Evolutionary conservation across 441 rosid genomes (phyloP).

Genomic region (Erysimum pusillum): DNA sequence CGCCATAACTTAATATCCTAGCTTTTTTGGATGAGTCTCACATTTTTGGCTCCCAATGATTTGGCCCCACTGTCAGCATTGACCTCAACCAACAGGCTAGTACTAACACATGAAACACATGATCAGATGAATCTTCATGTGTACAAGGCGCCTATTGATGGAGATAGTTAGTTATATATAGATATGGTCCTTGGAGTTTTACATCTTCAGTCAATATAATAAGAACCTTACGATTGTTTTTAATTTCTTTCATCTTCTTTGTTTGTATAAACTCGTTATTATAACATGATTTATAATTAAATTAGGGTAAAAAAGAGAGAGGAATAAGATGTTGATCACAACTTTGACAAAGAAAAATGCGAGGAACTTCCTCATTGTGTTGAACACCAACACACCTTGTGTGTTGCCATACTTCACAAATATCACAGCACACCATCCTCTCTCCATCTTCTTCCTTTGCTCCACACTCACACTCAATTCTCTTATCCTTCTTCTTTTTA

Average conservation of each 20-base stretch:
- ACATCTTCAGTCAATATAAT: no score
- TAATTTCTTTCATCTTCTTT: neutral
- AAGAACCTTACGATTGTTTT: neutral
- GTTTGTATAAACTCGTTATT: neutral
- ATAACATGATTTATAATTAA: neutral
- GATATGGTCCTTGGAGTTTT: no score
- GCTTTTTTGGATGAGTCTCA: neutral
- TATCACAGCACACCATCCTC: constrained; percentile 80
- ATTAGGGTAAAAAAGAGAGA: constrained; percentile 66
- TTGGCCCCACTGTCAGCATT: neutral
- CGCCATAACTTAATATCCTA: neutral
- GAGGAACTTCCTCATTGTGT: constrained; percentile 71
- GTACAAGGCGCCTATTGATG: neutral
- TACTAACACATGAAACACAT: no score
- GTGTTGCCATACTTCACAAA: constrained; percentile 92
- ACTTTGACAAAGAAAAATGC: constrained; percentile 79
- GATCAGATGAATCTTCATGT: no score
- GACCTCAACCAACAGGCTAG: neutral
- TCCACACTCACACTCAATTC: constrained; percentile 77
- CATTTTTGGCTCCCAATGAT: neutral
- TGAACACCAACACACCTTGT: constrained; percentile 79
- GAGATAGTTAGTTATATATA: neutral
- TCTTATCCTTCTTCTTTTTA: constrained; percentile 34
- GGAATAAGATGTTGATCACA: constrained; percentile 78
- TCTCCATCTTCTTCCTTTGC: constrained; percentile 84